Base-by-base conservation (phyloP, 306 rosid species). In the Sicyos baderoa region DNA sequence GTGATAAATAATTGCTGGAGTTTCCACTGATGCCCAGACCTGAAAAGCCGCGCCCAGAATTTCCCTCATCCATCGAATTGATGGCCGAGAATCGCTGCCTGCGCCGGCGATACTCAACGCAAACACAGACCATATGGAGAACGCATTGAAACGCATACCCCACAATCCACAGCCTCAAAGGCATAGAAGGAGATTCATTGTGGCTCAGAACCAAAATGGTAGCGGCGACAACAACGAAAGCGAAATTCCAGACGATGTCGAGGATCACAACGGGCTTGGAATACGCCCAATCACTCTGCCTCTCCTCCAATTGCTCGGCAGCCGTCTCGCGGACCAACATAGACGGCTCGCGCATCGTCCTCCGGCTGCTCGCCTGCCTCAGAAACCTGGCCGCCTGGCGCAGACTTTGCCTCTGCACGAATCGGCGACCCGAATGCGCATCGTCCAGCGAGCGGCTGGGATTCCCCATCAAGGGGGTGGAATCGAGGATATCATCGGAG, bases 211-310 rank as follows among this genome's bases (percentile, higher is more conserved):
- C 64, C 76, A 88, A 70, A 3, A 80, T 76, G 1, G 89, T 67
- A 13, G 85, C 77, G 7, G 96, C 93, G 29, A 79, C 96, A 11
- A 85, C 75, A 3, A 93, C 91, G 59, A 93, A 89, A 0, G 88
- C 84, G 61, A 89, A 82, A 76, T 92, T 92, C 98, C 98, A 92
- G 6, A 92, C 71, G 72, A 89, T 71, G 52, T 92, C 98, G 18
- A 92, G 88, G 19, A 92, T 84, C 52, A 92, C 96, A 32, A 92
- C 86, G 8, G 98, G 98, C 76, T 86, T 92, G 15, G 98, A 92
- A 70, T 89, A 89, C 11, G 98, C 98, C 98, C 98, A 92, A 81
- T 92, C 98, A 79, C 93, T 86, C 86, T 92, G 98, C 68, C 95
- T 64, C 85, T 87, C 96, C 84, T 92, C 96, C 77, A 92, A 70